Evolutionary conservation across 2,329 filamentous ascomycete genomes (phyloP), one percentile per base, ranked within the genome.

Genomic region (Cladorrhinum sp.): DNA sequence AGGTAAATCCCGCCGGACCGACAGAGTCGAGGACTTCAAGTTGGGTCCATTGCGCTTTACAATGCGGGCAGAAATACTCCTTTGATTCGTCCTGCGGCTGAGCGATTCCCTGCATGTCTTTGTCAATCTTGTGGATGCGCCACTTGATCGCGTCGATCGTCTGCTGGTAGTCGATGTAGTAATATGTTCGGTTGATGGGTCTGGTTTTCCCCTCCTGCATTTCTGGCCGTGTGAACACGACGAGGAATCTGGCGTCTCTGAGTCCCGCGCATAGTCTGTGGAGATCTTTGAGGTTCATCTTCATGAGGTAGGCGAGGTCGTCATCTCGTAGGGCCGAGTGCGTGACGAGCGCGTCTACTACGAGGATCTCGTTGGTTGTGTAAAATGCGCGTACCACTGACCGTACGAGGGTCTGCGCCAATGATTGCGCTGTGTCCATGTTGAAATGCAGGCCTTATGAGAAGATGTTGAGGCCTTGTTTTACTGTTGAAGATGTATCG

Each of bases 101-200:
- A 16, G 91, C 90, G 60, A 91, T 88, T 16, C 88, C 87, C 75
- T 97, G 93, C 61, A 98, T 92, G 58, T 89, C 87, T 73, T 93
- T 93, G 67, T 93, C 92, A 67, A 98, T 86, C 59, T 88, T 89
- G 72, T 93, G 93, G 55, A 96, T 87, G 64, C 91, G 89, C 84
- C 90, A 99, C 75, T 99, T 99, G 77, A 96, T 96, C 53, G 91
- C 92, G 76, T 99, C 95, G 70, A 99, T 92, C 36, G 93, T 92
- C 60, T 91, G 90, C 62, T 95, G 91, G 71, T 96, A 96, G 73
- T 97, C 93, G 73, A 99, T 93, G 76, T 91, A 99, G 78, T 96
- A 99, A 81, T 96, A 99, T 64, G 93, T 96, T 69, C 91, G 86
- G 72, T 89, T 92, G 66, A 90, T 88, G 4, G 91, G 89, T 56